Base-by-base conservation (phyloP, 208 protist species). In the Crithidia expoeki region DNA sequence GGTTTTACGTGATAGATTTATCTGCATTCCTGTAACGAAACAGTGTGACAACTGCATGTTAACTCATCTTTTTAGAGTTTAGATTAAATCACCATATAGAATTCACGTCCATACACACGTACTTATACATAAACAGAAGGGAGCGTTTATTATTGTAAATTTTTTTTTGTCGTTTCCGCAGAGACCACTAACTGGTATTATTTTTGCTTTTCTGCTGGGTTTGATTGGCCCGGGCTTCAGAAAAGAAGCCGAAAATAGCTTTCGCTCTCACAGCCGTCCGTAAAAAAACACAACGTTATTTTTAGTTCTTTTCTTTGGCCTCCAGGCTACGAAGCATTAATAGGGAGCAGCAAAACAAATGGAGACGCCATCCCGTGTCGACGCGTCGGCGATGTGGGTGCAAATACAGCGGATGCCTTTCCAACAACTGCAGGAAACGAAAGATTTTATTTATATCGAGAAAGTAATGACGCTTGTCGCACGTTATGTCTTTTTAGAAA, bases 361-460 rank as follows among this genome's bases (percentile, higher is more conserved):
- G 46, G 49, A 40, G 34, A 36, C 49, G 11, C 56, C 61, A 3
- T 60, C 52, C 11, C 60, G 59, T 50, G 55, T 64, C 14, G 70
- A 73, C 6, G 27, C 51, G 4, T 67, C 52, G n/a, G 57, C 66
- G 19, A 92, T 92, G 86, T 92, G 86, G 86, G 33, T 71, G 46
- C 86, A 92, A 63, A 88, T 92, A 27, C 72, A 65, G 32, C 73
- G 86, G 2, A 92, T 96, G 64, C 92, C 92, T 1, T 80, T 94
- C 69, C 75, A 87, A 61, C 82, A 92, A 38, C 72, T 92, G 55
- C 71, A 90, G 36, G 80, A 80, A 28, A 79, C 79, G 17, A 49
- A 68, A 17, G 63, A 87, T 19, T 85, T 85, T 72, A 61, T 79
- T 10, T 86, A 86, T 65, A 74, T 94, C 28, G 71, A 84, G 25